phyloP scores from a whole-genome alignment of 768 basidiomycete genomes.

The Pulveroboletus sp. region DNA sequence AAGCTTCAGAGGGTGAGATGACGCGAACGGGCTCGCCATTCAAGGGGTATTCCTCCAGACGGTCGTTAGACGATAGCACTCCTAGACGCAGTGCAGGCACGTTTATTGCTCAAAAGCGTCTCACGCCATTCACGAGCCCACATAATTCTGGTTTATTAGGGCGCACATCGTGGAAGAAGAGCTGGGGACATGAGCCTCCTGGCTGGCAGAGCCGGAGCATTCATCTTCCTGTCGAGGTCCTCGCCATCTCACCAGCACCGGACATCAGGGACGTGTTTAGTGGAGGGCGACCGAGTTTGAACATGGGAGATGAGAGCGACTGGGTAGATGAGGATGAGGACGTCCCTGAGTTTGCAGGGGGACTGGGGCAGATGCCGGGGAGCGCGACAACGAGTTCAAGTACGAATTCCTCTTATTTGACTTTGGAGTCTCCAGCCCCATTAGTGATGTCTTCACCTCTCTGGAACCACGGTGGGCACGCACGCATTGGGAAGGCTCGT shows the following conservation, averaged over 20 bases:
- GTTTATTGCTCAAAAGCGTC: constrained; percentile 79
- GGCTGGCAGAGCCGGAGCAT: constrained; percentile 68
- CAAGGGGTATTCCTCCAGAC: constrained; percentile 43
- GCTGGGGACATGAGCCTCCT: constrained; percentile 83
- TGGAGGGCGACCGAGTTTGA: constrained; percentile 49
- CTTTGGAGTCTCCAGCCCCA: constrained; percentile 38
- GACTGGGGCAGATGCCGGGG: constrained; percentile 57
- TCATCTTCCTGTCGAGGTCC: constrained; percentile 73
- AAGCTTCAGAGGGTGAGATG: constrained; percentile 64
- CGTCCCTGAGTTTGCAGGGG: constrained; percentile 64
- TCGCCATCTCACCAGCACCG: constrained; percentile 55
- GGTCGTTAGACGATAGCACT: constrained; percentile 44
- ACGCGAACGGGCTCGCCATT: constrained; percentile 63
- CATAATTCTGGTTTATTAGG: constrained; percentile 45
- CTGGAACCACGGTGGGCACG: constrained; percentile 39
- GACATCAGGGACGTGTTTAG: constrained; percentile 77
- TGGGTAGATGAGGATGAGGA: constrained; percentile 91
- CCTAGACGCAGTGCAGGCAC: constrained; percentile 46
- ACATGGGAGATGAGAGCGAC: constrained; percentile 71
- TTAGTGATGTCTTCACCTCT: constrained; percentile 46
- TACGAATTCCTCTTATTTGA: constrained; percentile 21
- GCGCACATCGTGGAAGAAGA: constrained; percentile 82
- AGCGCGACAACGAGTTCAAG: constrained; percentile 26
- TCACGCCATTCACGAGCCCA: constrained; percentile 66
- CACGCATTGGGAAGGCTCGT: constrained; percentile 32